phyloP scores from a whole-genome alignment of 129 eudicot genomes.

The Dittrichia graveolens region DNA sequence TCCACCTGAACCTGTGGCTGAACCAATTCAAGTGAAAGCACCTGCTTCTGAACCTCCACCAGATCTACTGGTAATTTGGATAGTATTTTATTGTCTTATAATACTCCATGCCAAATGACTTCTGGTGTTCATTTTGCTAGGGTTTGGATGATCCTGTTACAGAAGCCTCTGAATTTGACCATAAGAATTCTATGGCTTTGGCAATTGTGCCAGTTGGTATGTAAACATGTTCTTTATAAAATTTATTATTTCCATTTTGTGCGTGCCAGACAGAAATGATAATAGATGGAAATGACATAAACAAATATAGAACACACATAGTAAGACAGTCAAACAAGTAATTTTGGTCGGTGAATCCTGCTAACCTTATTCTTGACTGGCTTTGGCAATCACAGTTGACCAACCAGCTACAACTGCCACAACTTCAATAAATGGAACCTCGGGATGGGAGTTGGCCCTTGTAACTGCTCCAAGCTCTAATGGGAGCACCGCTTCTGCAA shows the following conservation, averaged over 20 bases:
- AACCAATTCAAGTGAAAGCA: slow-evolving; percentile 62
- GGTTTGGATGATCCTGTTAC: slow-evolving; percentile 74
- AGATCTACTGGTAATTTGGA: slow-evolving; percentile 71
- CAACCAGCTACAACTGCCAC: slow-evolving; percentile 31
- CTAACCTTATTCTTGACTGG: slow-evolving; percentile 7
- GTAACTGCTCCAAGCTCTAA: slow-evolving; percentile 50
- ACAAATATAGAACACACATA: slow-evolving; percentile 13
- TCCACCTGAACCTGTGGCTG: slow-evolving; percentile 50
- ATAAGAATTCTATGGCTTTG: slow-evolving; percentile 87
- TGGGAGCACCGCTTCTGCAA: slow-evolving; percentile 33
- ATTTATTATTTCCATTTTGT: background rate
- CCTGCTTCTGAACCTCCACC: slow-evolving; percentile 64
- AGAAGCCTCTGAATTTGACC: slow-evolving; percentile 71
- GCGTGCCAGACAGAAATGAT: background rate
- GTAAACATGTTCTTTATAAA: slow-evolving; percentile 5
- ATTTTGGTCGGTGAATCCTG: background rate
- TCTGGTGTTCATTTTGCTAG: slow-evolving; percentile 37
- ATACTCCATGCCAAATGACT: background rate
- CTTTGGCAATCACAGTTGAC: slow-evolving; percentile 18
- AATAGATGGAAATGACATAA: slow-evolving; percentile 6
- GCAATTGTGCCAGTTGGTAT: slow-evolving; percentile 93
- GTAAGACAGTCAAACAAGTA: slow-evolving; percentile 15
- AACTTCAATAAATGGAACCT: slow-evolving; percentile 40
- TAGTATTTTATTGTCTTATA: background rate
- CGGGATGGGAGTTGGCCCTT: slow-evolving; percentile 68